Percentiles rank a stretch among this genome's conserved stretches.
These are phyloP conservation scores for Pestalotiopsis sp. DNA, from an alignment of 2,329 filamentous ascomycete genomes.

Conservation along the genomic window DNA sequence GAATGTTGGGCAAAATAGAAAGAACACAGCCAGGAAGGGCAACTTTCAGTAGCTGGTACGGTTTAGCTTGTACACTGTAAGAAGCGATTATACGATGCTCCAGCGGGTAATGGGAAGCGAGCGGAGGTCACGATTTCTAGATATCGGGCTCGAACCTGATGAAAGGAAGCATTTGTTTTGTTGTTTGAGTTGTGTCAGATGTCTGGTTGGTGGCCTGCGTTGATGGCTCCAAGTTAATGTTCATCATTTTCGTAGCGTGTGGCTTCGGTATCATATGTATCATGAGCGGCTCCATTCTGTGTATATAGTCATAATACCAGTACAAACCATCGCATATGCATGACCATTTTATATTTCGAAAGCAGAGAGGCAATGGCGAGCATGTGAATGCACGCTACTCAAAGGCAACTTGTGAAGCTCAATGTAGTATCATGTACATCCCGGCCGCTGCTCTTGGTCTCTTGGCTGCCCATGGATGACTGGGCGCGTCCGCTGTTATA, in stretches of 20 bases:
- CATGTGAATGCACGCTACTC: slow-evolving; percentile 13
- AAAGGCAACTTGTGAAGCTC: slow-evolving; percentile 8
- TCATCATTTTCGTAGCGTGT: slow-evolving; percentile 11
- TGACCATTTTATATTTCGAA: not conserved
- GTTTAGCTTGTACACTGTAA: not conserved
- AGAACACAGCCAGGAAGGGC: not conserved
- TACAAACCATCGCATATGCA: slow-evolving; percentile 17
- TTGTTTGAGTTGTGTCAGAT: not conserved
- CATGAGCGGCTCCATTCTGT: slow-evolving; percentile 18
- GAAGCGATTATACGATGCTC: not conserved
- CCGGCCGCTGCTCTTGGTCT: slow-evolving; percentile 4
- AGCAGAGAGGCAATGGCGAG: slow-evolving; percentile 15
- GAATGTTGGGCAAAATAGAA: not conserved
- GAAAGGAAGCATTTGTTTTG: not conserved
- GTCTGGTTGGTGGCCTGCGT: not conserved
- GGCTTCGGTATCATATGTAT: slow-evolving; percentile 30
- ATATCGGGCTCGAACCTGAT: not conserved
- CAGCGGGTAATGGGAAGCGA: not conserved
- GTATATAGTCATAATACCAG: slow-evolving; percentile 21
- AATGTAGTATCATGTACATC: slow-evolving; percentile 16
- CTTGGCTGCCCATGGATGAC: too few relatives aligned
- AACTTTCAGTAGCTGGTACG: slow-evolving; percentile 1
- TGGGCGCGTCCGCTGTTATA: not conserved
- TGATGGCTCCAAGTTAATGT: not conserved
- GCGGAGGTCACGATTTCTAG: not conserved